phyloP scores from a whole-genome alignment of 78 protist genomes.

The Dictyostelium capitatum region DNA sequence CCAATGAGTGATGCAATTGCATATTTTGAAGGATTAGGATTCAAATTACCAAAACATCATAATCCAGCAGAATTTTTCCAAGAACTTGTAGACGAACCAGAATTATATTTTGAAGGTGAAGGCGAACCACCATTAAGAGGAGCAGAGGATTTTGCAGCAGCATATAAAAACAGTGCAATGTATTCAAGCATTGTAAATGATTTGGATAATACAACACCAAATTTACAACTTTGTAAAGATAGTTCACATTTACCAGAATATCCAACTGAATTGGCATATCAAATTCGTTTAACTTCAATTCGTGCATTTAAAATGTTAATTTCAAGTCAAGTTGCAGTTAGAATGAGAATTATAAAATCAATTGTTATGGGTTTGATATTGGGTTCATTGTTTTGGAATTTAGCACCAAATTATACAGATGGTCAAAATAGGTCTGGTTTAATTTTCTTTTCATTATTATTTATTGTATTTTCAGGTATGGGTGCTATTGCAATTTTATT shows the following conservation, averaged over 20 bases:
- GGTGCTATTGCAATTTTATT: slow-evolving; percentile 61
- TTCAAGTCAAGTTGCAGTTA: slow-evolving; percentile 39
- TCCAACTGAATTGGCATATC: slow-evolving; percentile 23
- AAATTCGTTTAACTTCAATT: slow-evolving; percentile 10
- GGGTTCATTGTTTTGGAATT: slow-evolving; percentile 35
- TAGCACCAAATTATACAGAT: background rate
- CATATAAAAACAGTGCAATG: slow-evolving; percentile 41
- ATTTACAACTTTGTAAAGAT: slow-evolving; percentile 13
- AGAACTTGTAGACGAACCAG: slow-evolving; percentile 78
- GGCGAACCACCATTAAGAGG: slow-evolving; percentile 72
- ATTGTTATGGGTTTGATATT: slow-evolving; percentile 62
- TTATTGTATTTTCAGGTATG: slow-evolving; percentile 56
- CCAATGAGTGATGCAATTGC: slow-evolving; percentile 57
- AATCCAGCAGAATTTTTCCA: slow-evolving; percentile 83
- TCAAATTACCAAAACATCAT: slow-evolving; percentile 64
- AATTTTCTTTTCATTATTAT: slow-evolving; percentile 64
- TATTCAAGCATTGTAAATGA: background rate
- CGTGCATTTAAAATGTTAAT: slow-evolving; percentile 75
- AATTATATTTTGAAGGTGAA: slow-evolving; percentile 38
- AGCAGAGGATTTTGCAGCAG: slow-evolving; percentile 34
- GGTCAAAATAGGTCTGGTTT: slow-evolving; percentile 69
- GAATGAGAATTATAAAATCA: slow-evolving; percentile 56
- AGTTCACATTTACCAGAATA: slow-evolving; percentile 23
- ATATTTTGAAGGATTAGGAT: slow-evolving; percentile 68
- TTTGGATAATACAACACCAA: slow-evolving; percentile 21